A percentile compares a stretch with the other conserved stretches of the same genome.
phyloP scores from a whole-genome alignment of 2,329 filamentous ascomycete genomes.

The Pseudogymnoascus sp. region DNA sequence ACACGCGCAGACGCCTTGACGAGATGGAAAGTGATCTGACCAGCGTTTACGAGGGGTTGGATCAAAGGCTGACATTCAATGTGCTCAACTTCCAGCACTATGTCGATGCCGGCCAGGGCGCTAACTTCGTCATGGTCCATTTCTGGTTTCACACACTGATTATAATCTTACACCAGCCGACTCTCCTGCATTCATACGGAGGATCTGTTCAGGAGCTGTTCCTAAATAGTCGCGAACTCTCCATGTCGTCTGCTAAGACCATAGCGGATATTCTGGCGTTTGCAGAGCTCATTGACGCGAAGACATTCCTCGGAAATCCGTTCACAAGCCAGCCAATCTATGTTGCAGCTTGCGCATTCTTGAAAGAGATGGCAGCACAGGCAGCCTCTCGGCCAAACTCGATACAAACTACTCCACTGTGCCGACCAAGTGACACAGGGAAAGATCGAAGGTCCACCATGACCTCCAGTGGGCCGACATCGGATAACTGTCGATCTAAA shows the following conservation, averaged over 20 bases:
- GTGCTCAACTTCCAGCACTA: conserved; percentile 81
- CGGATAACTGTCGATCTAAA: not conserved
- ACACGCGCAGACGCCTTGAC: conserved; percentile 59
- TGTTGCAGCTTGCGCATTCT: conserved; percentile 79
- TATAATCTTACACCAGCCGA: conserved; percentile 77
- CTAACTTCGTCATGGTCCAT: conserved; percentile 78
- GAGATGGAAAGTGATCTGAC: not conserved
- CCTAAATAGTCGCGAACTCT: conserved; percentile 67
- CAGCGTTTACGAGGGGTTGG: conserved; percentile 70
- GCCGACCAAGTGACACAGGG: not conserved
- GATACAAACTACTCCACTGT: conserved; percentile 1
- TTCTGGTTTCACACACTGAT: conserved; percentile 86
- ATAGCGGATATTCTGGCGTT: conserved; percentile 85
- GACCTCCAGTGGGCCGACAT: not conserved
- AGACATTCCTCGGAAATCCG: conserved; percentile 78
- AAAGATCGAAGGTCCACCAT: not conserved
- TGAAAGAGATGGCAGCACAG: conserved; percentile 52
- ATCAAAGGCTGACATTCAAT: conserved; percentile 71
- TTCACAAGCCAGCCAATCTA: conserved; percentile 90
- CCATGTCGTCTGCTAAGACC: conserved; percentile 59
- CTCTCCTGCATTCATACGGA: conserved; percentile 56
- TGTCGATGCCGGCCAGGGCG: conserved; percentile 70
- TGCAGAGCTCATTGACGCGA: conserved; percentile 76
- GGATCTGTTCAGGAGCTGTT: conserved; percentile 32
- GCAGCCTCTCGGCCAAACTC: conserved; percentile 13